Conservation (phyloP, 2,329 filamentous ascomycete species). For the Colletotrichum sp. region DNA sequence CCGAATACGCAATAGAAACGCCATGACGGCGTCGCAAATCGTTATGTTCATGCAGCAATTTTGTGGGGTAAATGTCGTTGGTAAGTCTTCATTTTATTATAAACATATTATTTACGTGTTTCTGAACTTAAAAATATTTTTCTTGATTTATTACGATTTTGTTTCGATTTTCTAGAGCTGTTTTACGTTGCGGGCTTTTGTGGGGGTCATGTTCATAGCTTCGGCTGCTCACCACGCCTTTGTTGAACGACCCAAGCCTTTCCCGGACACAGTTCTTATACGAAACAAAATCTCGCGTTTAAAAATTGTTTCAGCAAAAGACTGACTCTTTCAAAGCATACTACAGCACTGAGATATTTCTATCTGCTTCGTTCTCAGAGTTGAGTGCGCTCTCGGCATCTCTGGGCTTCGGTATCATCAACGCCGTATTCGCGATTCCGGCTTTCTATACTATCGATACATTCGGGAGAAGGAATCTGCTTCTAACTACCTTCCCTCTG, state of each 20-base stretch:
- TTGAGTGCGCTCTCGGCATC: slow-evolving; percentile 62
- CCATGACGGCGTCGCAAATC: slow-evolving; percentile 63
- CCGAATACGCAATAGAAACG: slow-evolving; percentile 66
- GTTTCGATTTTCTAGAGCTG: not conserved
- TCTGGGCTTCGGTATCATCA: slow-evolving; percentile 68
- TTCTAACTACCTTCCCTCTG: slow-evolving; percentile 68
- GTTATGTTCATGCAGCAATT: slow-evolving; percentile 72
- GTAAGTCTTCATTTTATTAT: not conserved
- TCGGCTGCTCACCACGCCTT: not conserved
- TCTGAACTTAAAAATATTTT: not conserved
- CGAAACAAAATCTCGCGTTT: not conserved
- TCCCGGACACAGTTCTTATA: not conserved
- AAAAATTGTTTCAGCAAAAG: rapidly evolving
- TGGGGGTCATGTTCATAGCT: not conserved
- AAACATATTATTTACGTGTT: not conserved
- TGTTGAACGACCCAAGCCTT: not conserved
- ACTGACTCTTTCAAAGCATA: slow-evolving; percentile 42
- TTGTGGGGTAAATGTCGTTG: slow-evolving; percentile 13
- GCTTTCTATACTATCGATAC: slow-evolving; percentile 72
- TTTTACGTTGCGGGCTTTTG: not conserved
- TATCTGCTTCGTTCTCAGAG: slow-evolving; percentile 55
- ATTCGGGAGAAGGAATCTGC: slow-evolving; percentile 68
- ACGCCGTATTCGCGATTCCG: slow-evolving; percentile 68
- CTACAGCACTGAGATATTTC: slow-evolving; percentile 67
- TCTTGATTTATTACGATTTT: not conserved